A percentile compares a stretch with the other conserved stretches of the same genome.
Conservation (phyloP, 352 stramenopile genomes). For the Phytopythium montanum region DNA sequence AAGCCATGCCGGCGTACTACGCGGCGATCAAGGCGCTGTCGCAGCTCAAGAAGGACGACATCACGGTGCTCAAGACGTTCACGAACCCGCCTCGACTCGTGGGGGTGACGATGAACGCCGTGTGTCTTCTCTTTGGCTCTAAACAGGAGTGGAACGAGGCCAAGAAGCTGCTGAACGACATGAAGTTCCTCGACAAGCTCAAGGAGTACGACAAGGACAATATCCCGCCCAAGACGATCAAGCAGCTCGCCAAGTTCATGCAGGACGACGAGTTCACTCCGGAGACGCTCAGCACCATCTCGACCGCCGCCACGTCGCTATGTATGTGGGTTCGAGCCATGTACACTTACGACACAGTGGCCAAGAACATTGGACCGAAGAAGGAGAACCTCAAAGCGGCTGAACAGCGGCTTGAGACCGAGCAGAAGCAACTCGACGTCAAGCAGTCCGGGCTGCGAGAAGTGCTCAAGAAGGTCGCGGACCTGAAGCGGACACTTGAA, state of each 20-base stretch:
- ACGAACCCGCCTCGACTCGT: constrained; percentile 88
- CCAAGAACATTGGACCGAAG: constrained; percentile 93
- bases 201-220: constrained; percentile 90
- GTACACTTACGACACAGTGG: constrained; percentile 93
- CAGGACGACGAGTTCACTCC: constrained; percentile 89
- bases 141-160: constrained; percentile 92
- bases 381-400: constrained; percentile 88
- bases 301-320: constrained; percentile 87
- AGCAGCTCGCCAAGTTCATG: constrained; percentile 90
- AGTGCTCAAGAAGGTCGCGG: constrained; percentile 81
- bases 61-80: constrained; percentile 92
- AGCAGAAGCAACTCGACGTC: constrained; percentile 82
- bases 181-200: constrained; percentile 90
- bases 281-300: constrained; percentile 88
- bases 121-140: constrained; percentile 85
- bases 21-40: constrained; percentile 89
- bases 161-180: constrained; percentile 89
- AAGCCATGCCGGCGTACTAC: constrained; percentile 92
- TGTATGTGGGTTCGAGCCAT: constrained; percentile 95
- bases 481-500: constrained; percentile 86
- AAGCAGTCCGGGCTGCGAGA: constrained; percentile 86
- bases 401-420: constrained; percentile 81
- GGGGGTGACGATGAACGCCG: constrained; percentile 90
- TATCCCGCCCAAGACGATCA: constrained; percentile 85
- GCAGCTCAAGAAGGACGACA: constrained; percentile 91